Evolutionary conservation across 805 yeast species (phyloP).

Genomic region (Teunomyces atbi): DNA sequence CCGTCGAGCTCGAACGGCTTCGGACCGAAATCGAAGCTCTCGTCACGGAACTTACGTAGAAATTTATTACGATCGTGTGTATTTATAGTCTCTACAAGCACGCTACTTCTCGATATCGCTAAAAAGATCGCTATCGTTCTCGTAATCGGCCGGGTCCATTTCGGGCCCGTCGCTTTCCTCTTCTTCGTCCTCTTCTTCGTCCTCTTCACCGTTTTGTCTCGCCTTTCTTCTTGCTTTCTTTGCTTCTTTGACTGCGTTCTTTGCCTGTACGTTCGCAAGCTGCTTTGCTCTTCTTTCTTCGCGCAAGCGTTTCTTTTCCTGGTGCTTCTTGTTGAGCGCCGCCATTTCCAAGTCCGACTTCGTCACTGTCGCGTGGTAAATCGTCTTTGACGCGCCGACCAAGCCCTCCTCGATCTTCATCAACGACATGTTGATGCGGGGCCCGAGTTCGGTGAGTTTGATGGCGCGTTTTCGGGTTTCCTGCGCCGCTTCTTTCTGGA

Average conservation of each 20-base stretch:
- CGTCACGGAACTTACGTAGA: conserved; percentile 13
- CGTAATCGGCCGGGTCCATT: conserved; percentile 46
- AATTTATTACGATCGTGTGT: too few relatives aligned
- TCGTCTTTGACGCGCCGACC: conserved; percentile 80
- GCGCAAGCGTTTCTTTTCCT: conserved; percentile 57
- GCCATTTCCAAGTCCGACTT: conserved; percentile 63
- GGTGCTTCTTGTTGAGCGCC: conserved; percentile 66
- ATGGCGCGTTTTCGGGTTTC: conserved; percentile 68
- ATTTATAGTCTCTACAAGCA: too few relatives aligned
- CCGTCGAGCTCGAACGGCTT: conserved; percentile 22
- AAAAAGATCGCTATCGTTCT: conserved; percentile 49
- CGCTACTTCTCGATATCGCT: conserved; percentile 24
- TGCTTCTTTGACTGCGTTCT: conserved; percentile 68
- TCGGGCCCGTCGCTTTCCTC: conserved; percentile 33
- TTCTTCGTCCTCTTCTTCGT: conserved; percentile 23
- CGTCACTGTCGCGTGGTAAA: conserved; percentile 71
- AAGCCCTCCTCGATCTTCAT: conserved; percentile 87
- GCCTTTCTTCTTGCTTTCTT: conserved; percentile 68
- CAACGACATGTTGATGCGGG: conserved; percentile 73
- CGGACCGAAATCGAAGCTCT: conserved; percentile 18
- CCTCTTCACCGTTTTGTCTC: conserved; percentile 37
- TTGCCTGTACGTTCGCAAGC: conserved; percentile 71
- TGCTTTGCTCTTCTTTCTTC: conserved; percentile 75
- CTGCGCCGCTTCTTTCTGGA: conserved; percentile 9
- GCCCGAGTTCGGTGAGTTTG: conserved; percentile 90